Evolutionary conservation across 352 stramenopile species (phyloP).

Genomic region (Phytopythium mirpurense): DNA sequence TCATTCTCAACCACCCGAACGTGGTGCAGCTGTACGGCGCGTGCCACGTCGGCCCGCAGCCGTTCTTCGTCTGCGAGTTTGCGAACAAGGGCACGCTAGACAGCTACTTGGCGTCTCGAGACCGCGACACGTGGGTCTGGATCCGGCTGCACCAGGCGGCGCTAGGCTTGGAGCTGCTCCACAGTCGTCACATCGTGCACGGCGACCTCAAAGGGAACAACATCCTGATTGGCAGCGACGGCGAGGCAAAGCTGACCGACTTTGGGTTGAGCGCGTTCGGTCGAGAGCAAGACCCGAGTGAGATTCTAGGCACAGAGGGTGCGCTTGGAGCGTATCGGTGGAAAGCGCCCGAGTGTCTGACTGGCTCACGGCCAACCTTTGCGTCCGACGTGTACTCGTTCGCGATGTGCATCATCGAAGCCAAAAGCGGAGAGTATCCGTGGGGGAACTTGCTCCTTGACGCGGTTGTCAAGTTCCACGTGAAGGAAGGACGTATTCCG

Average conservation of each 20-base stretch:
- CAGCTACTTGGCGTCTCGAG: constrained; percentile 13
- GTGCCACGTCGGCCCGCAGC: constrained; percentile 20
- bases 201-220: constrained; percentile 34
- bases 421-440: background rate
- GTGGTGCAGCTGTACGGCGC: constrained; percentile 29
- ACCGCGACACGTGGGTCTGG: constrained; percentile 5
- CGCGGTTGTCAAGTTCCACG: constrained; percentile 1
- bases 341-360: constrained; percentile 22
- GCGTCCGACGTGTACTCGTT: constrained; percentile 4
- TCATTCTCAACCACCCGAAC: constrained; percentile 24
- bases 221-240: constrained; percentile 22
- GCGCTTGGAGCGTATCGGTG: constrained; percentile 18
- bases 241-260: constrained; percentile 22
- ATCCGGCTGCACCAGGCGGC: constrained; percentile 16
- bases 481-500: background rate
- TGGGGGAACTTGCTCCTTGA: background rate
- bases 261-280: constrained; percentile 21
- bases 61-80: constrained; percentile 30
- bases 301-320: background rate
- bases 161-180: constrained; percentile 22
- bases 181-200: constrained; percentile 28
- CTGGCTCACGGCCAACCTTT: background rate
- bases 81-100: constrained; percentile 9
- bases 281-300: background rate
- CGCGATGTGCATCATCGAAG: constrained; percentile 8